These are phyloP conservation scores for Kwoniella shivajii DNA, from an alignment of 1,284 basidiomycete species.

Conservation along the genomic window DNA sequence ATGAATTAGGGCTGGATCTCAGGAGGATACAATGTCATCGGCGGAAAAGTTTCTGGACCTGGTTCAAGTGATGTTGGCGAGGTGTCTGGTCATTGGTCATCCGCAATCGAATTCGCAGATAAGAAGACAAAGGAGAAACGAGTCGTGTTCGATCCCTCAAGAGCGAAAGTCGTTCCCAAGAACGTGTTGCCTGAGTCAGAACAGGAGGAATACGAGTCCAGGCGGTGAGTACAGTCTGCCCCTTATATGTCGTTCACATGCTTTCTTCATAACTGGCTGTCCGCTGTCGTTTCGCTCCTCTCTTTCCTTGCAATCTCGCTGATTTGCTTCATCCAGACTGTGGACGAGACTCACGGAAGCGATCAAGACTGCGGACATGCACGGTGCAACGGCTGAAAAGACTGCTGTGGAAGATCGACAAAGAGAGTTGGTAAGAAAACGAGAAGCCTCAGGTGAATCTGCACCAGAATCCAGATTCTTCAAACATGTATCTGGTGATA, in stretches of 20 bases:
- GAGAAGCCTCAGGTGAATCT: constrained; percentile 68
- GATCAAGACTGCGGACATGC: constrained; percentile 87
- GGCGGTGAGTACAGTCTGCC: constrained; percentile 69
- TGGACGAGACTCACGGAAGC: constrained; percentile 87
- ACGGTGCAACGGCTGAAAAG: constrained; percentile 89
- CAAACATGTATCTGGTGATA: constrained; percentile 63
- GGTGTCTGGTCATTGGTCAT: constrained; percentile 87
- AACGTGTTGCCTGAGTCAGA: constrained; percentile 79
- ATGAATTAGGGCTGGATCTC: constrained; percentile 84
- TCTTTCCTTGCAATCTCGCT: too few species aligned
- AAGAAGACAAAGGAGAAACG: constrained; percentile 70
- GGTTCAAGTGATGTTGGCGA: constrained; percentile 77
- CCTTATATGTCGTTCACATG: neutral
- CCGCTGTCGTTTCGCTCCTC: too few species aligned
- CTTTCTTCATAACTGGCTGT: neutral
- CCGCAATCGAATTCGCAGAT: constrained; percentile 83
- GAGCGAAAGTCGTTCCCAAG: constrained; percentile 74
- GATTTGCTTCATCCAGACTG: constrained; percentile 58
- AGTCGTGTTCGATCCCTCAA: constrained; percentile 81
- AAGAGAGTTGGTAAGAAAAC: constrained; percentile 72
- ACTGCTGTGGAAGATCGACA: constrained; percentile 89
- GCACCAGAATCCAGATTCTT: constrained; percentile 77
- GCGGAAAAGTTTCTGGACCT: constrained; percentile 70
- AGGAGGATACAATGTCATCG: constrained; percentile 90
- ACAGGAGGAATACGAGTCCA: constrained; percentile 89